phyloP scores from a whole-genome alignment of 1,284 basidiomycete species.

The Stygiomarasmius scandens region DNA sequence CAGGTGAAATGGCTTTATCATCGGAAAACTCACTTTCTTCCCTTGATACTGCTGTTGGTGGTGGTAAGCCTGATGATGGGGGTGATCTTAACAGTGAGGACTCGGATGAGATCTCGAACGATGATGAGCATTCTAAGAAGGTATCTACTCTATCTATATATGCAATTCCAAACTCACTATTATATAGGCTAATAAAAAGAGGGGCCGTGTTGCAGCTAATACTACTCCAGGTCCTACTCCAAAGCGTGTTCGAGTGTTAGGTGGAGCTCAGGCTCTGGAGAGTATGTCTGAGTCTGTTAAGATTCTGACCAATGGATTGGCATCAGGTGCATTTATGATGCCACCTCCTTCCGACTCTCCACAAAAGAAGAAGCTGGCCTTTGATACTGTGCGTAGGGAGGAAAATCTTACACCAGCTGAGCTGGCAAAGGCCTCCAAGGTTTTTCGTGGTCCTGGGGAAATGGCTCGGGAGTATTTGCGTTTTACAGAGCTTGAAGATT shows the following conservation, averaged over 20 bases:
- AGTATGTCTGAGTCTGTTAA: not conserved
- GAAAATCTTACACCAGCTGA: not conserved
- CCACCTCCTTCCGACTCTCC: not conserved
- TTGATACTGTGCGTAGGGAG: not conserved
- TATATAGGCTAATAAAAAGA: not conserved
- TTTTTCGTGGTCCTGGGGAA: not conserved
- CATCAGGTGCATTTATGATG: not conserved
- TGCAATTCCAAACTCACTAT: not conserved
- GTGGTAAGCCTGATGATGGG: not conserved
- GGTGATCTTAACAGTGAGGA: not conserved
- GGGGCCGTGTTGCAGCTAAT: not conserved
- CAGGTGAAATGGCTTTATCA: not conserved
- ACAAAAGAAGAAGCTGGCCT: not conserved
- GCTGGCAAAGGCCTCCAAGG: not conserved
- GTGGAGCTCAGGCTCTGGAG: not conserved
- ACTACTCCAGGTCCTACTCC: not conserved
- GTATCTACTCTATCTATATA: not conserved
- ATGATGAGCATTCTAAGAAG: not conserved
- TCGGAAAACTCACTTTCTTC: not conserved
- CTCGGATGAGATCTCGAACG: not conserved
- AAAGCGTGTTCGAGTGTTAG: not conserved
- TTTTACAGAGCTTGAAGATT: not conserved
- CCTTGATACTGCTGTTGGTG: not conserved
- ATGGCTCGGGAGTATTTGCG: not conserved
- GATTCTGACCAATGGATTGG: not conserved